Conservation (phyloP, 768 basidiomycete species). For the Mycena rebaudengoi region DNA sequence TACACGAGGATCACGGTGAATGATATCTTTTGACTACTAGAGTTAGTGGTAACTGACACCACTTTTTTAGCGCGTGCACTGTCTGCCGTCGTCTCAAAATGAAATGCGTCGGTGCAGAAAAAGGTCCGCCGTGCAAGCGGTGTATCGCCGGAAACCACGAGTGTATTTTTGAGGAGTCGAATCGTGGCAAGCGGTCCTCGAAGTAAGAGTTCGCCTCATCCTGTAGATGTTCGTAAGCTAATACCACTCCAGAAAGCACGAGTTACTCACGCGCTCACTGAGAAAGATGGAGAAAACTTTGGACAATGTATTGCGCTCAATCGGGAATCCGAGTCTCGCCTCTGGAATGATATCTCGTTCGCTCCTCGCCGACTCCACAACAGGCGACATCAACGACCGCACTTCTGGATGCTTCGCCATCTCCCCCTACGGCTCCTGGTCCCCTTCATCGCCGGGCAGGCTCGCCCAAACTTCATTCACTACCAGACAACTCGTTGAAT, state of each 20-base stretch:
- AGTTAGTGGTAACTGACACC: slow-evolving; percentile 17
- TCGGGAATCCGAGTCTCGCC: slow-evolving; percentile 83
- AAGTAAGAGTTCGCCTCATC: slow-evolving; percentile 61
- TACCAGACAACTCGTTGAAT: slow-evolving; percentile 93
- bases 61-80: slow-evolving; percentile 76
- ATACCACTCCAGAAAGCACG: slow-evolving; percentile 72
- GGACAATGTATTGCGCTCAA: slow-evolving; percentile 90
- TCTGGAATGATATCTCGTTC: slow-evolving; percentile 86
- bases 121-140: slow-evolving; percentile 92
- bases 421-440: slow-evolving; percentile 50
- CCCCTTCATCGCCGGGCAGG: slow-evolving; percentile 48
- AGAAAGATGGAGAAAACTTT: slow-evolving; percentile 92
- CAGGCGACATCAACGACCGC: slow-evolving; percentile 65
- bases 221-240: slow-evolving; percentile 39
- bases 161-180: slow-evolving; percentile 97
- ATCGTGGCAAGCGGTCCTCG: slow-evolving; percentile 89
- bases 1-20: slow-evolving; percentile 85
- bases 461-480: slow-evolving; percentile 88
- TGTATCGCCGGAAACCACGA: slow-evolving; percentile 83
- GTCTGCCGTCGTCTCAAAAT: slow-evolving; percentile 93
- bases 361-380: slow-evolving; percentile 73
- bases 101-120: slow-evolving; percentile 92
- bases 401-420: slow-evolving; percentile 59
- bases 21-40: slow-evolving; percentile 18
- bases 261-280: slow-evolving; percentile 80